Evolutionary conservation across 176 grass and related monocot genomes (phyloP).

Genomic region (Melocanna baccifera): DNA sequence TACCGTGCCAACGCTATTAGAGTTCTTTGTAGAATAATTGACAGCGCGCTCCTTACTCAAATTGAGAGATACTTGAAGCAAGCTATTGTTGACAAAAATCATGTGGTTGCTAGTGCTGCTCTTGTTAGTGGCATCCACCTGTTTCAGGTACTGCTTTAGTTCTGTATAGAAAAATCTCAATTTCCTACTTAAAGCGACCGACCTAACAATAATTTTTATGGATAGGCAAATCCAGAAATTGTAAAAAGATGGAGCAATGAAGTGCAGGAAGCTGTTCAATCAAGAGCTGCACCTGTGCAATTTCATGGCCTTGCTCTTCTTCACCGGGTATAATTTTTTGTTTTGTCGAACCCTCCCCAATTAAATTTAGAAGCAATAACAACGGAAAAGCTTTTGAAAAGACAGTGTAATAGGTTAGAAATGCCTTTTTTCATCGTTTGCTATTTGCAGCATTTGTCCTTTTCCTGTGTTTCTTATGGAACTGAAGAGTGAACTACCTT

Average conservation of each 20-base stretch:
- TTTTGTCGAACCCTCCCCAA: neutral
- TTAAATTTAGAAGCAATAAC: constrained; percentile 1
- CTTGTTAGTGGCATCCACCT: constrained; percentile 96
- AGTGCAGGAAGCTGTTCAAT: constrained; percentile 98
- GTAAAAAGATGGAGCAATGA: constrained; percentile 99
- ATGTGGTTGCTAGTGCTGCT: constrained; percentile 85
- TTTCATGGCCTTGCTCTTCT: constrained; percentile 95
- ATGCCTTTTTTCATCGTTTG: neutral
- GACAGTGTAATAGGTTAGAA: neutral
- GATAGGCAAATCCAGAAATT: constrained; percentile 83
- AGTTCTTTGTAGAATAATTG: constrained; percentile 96
- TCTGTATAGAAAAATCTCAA: neutral
- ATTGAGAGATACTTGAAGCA: constrained; percentile 97
- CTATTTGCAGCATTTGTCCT: neutral
- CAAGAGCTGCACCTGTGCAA: constrained; percentile 91
- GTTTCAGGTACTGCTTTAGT: constrained; percentile 62
- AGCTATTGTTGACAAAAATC: constrained; percentile 98
- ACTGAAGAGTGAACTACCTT: neutral
- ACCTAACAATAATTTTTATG: neutral
- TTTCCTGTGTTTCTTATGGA: neutral
- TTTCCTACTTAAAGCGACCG: neutral
- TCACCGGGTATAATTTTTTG: constrained; percentile 63
- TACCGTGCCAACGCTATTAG: constrained; percentile 96
- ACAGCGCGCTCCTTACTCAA: constrained; percentile 83
- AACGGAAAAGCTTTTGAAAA: constrained; percentile 5